Evolutionary conservation across 345 rosid species (phyloP).

Genomic region (Boechera divaricarpa): DNA sequence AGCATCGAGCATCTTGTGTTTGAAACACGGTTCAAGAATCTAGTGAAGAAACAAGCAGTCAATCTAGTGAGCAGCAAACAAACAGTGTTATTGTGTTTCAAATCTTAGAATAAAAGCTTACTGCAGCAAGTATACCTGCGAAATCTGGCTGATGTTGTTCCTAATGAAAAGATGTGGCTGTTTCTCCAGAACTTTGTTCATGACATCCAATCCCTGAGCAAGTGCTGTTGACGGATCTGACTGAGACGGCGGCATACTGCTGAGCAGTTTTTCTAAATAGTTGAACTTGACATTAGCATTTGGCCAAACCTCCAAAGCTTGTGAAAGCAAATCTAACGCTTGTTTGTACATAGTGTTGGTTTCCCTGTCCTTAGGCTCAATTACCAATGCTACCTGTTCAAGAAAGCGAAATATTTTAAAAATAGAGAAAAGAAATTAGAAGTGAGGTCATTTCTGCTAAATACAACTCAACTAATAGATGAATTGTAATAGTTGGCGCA

Average conservation of each 20-base stretch:
- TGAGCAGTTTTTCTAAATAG: slow-evolving; percentile 87
- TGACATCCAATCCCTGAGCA: slow-evolving; percentile 98
- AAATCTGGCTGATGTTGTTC: slow-evolving; percentile 90
- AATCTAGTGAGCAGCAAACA: slow-evolving; percentile 21
- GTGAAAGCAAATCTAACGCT: slow-evolving; percentile 90
- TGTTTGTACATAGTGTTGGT: slow-evolving; percentile 89
- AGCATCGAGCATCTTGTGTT: slow-evolving; percentile 90
- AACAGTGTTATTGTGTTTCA: slow-evolving; percentile 23
- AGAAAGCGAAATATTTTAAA: slow-evolving; percentile 13
- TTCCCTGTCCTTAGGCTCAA: slow-evolving; percentile 99
- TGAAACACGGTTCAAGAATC: slow-evolving; percentile 99
- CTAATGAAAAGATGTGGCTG: slow-evolving; percentile 93
- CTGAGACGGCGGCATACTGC: slow-evolving; percentile 91
- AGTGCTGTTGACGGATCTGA: slow-evolving; percentile 97
- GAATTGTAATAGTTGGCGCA: slow-evolving; percentile 25
- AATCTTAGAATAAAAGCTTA: slow-evolving; percentile 15
- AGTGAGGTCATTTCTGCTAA: slow-evolving; percentile 1
- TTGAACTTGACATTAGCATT: slow-evolving; percentile 97
- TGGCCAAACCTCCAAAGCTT: slow-evolving; percentile 99
- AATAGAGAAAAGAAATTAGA: slow-evolving; percentile 2
- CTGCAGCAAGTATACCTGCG: slow-evolving; percentile 66
- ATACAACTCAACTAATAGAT: slow-evolving; percentile 20
- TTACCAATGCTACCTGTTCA: slow-evolving; percentile 93
- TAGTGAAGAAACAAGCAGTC: slow-evolving; percentile 46
- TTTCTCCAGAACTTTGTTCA: slow-evolving; percentile 97